Evolutionary conservation across 805 yeast genomes (phyloP).

Genomic region (Ogataea polymorpha): DNA sequence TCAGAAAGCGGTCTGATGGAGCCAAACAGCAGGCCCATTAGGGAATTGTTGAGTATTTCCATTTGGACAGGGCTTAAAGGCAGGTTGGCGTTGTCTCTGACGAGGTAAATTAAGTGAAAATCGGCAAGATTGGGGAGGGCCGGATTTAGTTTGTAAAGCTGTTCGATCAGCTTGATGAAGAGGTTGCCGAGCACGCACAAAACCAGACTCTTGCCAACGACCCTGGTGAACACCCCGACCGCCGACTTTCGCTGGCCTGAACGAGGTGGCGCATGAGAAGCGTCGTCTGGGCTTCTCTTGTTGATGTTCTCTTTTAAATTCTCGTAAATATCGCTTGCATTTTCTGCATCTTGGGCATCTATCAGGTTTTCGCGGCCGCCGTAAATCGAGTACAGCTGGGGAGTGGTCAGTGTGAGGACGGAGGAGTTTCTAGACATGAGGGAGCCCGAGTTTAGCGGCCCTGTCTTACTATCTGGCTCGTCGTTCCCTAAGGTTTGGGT

Average conservation of each 20-base stretch:
- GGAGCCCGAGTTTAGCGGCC: background rate
- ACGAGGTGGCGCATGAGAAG: background rate
- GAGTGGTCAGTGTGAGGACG: conserved; percentile 25
- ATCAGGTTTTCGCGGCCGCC: conserved; percentile 22
- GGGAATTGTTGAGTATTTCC: conserved; percentile 31
- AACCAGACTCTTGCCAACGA: conserved; percentile 11
- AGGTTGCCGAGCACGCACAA: conserved; percentile 47
- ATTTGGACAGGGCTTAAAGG: conserved; percentile 15
- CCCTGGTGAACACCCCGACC: background rate
- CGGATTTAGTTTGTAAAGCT: conserved; percentile 40
- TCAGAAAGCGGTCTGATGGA: conserved; percentile 45
- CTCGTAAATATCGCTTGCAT: conserved; percentile 19
- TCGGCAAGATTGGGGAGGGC: conserved; percentile 27
- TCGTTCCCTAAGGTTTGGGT: background rate
- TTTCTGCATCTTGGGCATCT: conserved; percentile 20
- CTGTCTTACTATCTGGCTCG: background rate
- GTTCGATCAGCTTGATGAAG: conserved; percentile 51
- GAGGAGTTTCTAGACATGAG: conserved; percentile 17
- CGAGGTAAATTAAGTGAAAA: conserved; percentile 35
- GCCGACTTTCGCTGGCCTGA: background rate
- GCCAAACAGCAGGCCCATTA: conserved; percentile 63
- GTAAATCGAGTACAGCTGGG: conserved; percentile 28
- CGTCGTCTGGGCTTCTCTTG: conserved; percentile 8
- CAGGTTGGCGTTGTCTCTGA: conserved; percentile 26
- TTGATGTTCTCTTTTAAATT: conserved; percentile 12